Base-by-base conservation (phyloP, 176 grass and related monocot genomes). In the Calamus simplicifolius region DNA sequence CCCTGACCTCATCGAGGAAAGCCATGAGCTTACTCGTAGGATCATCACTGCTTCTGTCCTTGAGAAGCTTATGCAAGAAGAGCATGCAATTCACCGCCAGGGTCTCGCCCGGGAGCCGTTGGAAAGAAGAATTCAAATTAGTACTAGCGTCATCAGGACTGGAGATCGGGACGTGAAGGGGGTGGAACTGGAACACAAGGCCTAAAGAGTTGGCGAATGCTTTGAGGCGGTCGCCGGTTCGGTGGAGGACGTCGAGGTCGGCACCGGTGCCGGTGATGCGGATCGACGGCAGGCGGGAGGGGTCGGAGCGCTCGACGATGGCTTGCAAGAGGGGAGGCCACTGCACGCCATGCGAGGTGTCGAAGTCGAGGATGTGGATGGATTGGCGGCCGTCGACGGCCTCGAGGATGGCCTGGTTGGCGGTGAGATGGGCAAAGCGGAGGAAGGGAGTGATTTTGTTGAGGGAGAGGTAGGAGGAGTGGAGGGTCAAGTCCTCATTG, bases 391-490 rank as follows among this genome's bases (percentile, higher is more conserved):
- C 87, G 0, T 86, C 80, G 49, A 85, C 64, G 15, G 83, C 80
- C 57, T 96, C 92, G 25, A 97, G 81, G 58, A 97, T 97, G 52
- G 92, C 87, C 78, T 97, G 92, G 65, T 97, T 97, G 27, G 92
- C 92, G 13, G 92, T 97, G 49, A 97, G 81, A 76, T 97, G 92
- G 2, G 86, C 87, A 72, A 88, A 96, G 38, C 92, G 87, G 17
- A 96, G 81, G 76, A 96, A 96, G 4, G 92, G 92, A 12, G 92
- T 80, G 75, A 96, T 88, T 76, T 96, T 80, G 87, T 96, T 96
- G 80, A 96, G 90, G 61, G 87, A 70, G 51, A 96, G 75, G 77
- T 96, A 96, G 18, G 91, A 69, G 0, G 35, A 43, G n/a, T 63
- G 13, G 78, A 81, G 4, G 70, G 69, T 3, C 21, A 23, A 23